Evolutionary conservation across 2,329 filamentous ascomycete genomes (phyloP).

Genomic region (Fusarium pseudonygamai): DNA sequence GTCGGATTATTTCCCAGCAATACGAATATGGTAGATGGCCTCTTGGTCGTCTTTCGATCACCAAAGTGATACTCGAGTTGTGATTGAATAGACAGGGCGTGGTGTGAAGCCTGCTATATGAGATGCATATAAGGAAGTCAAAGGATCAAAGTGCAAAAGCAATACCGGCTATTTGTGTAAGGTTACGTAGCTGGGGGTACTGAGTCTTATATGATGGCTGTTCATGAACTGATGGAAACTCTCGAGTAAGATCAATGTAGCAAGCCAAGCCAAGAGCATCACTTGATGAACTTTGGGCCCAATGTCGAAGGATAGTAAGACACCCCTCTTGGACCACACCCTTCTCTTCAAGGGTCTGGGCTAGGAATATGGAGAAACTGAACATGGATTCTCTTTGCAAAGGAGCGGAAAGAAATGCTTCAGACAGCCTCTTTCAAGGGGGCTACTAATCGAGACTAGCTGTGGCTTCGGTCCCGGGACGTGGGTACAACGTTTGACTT

Average conservation of each 20-base stretch:
- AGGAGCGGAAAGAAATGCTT: conserved; percentile 36
- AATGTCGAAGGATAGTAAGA: conserved; percentile 33
- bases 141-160: conserved; percentile 1
- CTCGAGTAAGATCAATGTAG: conserved; percentile 35
- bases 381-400: conserved; percentile 36
- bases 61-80: conserved; percentile 8
- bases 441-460: conserved; percentile 37
- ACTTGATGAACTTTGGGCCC: conserved; percentile 35
- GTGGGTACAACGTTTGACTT: conserved; percentile 36
- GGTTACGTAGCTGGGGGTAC: conserved; percentile 26
- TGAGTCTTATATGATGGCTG: conserved; percentile 40
- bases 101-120: not conserved
- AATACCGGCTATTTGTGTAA: not conserved
- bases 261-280: conserved; percentile 38
- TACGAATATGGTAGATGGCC: conserved; percentile 15
- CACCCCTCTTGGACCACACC: conserved; percentile 32
- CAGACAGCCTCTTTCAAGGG: conserved; percentile 40
- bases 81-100: not conserved
- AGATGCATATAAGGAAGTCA: not conserved
- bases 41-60: conserved; percentile 1
- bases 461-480: conserved; percentile 41
- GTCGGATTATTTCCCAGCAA: conserved; percentile 29
- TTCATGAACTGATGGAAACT: conserved; percentile 32
- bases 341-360: conserved; percentile 11
- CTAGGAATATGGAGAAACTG: conserved; percentile 21